Conservation (phyloP, 768 basidiomycete genomes). For the Trametes sanguinea region DNA sequence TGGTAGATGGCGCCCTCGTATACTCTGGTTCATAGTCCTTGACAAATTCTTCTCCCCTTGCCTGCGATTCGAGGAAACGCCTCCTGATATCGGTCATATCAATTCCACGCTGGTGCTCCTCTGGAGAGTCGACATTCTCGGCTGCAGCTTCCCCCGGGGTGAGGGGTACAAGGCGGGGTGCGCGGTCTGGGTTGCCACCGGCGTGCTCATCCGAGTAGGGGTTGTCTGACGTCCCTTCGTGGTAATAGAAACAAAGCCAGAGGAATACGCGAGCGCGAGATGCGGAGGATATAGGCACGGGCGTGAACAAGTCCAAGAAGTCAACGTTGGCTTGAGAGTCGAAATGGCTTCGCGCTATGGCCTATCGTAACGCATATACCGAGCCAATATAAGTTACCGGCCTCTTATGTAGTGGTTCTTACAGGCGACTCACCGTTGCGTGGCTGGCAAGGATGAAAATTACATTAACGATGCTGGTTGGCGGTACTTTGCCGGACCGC, state of each 20-base stretch:
- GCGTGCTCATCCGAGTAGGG: constrained; percentile 40
- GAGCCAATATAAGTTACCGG: constrained; percentile 5
- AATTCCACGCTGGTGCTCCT: constrained; percentile 43
- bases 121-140: constrained; percentile 47
- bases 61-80: constrained; percentile 39
- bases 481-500: constrained; percentile 52
- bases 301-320: constrained; percentile 48
- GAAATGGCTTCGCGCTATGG: constrained; percentile 42
- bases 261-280: constrained; percentile 49
- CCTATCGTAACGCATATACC: constrained; percentile 18
- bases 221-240: constrained; percentile 41
- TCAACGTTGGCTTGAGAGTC: constrained; percentile 32
- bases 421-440: constrained; percentile 35
- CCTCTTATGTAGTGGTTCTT: background rate
- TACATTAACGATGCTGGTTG: constrained; percentile 70
- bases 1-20: background rate
- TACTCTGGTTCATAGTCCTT: constrained; percentile 10
- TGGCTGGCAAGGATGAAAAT: constrained; percentile 70
- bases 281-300: constrained; percentile 40
- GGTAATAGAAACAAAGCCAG: constrained; percentile 49
- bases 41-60: constrained; percentile 22
- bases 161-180: constrained; percentile 33
- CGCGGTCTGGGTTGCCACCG: constrained; percentile 28
- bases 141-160: constrained; percentile 34
- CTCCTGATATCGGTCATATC: constrained; percentile 43